These are phyloP conservation scores for Erodium trifolium DNA, from an alignment of 441 rosid genomes.

Conservation along the genomic window DNA sequence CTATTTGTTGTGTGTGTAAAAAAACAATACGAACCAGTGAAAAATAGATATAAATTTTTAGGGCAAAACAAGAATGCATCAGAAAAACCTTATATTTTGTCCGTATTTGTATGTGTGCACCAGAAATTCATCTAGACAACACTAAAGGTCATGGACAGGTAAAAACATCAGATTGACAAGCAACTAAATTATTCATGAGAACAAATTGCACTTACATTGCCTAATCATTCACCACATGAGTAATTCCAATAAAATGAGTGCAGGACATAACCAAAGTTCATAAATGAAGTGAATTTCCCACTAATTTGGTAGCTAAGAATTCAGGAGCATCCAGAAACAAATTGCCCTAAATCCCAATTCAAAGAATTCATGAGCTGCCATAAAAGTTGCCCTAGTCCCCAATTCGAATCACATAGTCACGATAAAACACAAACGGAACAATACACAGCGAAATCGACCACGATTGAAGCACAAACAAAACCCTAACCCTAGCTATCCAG, in stretches of 20 bases:
- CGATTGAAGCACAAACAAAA: constrained; percentile 14
- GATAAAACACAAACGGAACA: neutral
- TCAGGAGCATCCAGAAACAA: neutral
- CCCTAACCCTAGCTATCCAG: constrained; percentile 11
- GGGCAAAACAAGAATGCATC: too few species aligned
- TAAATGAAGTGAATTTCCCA: neutral
- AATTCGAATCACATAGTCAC: neutral
- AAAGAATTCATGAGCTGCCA: too few species aligned
- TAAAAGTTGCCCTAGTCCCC: neutral
- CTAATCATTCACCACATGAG: neutral
- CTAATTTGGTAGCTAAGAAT: neutral
- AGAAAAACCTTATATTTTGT: too few species aligned
- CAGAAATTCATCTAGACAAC: too few species aligned
- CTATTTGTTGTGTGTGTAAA: too few species aligned
- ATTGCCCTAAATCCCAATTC: neutral
- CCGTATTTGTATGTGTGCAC: too few species aligned
- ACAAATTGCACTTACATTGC: too few species aligned
- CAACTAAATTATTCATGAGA: too few species aligned
- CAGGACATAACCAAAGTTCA: neutral
- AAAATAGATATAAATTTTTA: too few species aligned
- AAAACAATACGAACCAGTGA: too few species aligned
- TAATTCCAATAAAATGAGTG: neutral
- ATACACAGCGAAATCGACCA: neutral
- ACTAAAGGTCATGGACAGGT: too few species aligned
- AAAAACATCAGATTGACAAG: too few species aligned